Conservation (phyloP, 2,329 filamentous ascomycete species). For the Endoconidiophora laricicola region DNA sequence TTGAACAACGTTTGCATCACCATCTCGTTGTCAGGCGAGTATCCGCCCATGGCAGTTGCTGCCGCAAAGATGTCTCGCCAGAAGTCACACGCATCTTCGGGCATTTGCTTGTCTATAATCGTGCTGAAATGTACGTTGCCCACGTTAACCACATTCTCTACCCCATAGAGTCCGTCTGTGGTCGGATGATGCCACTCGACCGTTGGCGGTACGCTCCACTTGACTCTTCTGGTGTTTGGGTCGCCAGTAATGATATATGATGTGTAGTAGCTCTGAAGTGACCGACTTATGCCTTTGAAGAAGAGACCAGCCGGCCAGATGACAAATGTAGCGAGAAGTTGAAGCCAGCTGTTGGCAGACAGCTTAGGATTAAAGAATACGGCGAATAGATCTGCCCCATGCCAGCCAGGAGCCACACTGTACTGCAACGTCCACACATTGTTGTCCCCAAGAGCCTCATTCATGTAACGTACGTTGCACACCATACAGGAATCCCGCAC, state of each 20-base stretch:
- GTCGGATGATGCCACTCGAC: constrained; percentile 21
- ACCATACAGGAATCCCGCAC: constrained; percentile 22
- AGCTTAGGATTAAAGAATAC: constrained; percentile 24
- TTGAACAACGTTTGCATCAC: constrained; percentile 5
- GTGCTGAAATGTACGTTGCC: constrained; percentile 20
- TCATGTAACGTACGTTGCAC: constrained; percentile 23
- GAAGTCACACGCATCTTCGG: constrained; percentile 20
- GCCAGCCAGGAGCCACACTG: constrained; percentile 23
- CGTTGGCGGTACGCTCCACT: constrained; percentile 20
- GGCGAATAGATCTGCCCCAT: constrained; percentile 25
- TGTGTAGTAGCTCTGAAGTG: constrained; percentile 25
- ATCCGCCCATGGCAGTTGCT: constrained; percentile 20
- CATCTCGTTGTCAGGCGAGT: constrained; percentile 15
- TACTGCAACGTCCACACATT: constrained; percentile 27
- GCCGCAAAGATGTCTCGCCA: constrained; percentile 17
- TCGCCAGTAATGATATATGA: constrained; percentile 25
- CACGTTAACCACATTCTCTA: constrained; percentile 20
- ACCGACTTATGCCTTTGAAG: constrained; percentile 21
- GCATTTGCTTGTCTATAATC: constrained; percentile 19
- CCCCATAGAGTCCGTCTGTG: constrained; percentile 12
- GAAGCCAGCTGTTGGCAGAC: constrained; percentile 17
- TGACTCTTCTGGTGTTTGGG: constrained; percentile 22
- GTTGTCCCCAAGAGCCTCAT: constrained; percentile 21
- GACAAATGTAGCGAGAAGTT: constrained; percentile 17
- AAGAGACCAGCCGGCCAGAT: constrained; percentile 20